Evolutionary conservation across 495 filamentous ascomycete genomes (phyloP).

Genomic region (Cetradonia linearis): DNA sequence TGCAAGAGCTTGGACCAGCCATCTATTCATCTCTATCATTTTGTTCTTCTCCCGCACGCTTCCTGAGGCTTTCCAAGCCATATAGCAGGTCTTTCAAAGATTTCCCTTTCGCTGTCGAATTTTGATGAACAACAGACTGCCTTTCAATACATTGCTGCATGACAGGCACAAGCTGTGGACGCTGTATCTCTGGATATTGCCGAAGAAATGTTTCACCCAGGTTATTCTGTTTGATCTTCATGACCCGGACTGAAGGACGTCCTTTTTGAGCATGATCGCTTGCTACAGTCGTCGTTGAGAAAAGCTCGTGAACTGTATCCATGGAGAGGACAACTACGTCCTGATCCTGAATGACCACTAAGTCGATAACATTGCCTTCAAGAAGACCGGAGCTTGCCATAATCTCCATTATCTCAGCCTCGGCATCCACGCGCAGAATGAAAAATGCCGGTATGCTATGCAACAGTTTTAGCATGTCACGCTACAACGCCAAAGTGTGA

Average conservation of each 20-base stretch:
- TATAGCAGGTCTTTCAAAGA: conserved; percentile 50
- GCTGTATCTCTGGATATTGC: neutral
- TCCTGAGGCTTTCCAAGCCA: conserved; percentile 60
- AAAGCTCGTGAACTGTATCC: conserved; percentile 40
- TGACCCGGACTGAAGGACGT: conserved; percentile 4
- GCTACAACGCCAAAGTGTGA: neutral
- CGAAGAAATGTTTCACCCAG: neutral
- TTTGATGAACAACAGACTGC: conserved; percentile 1
- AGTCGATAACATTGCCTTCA: conserved; percentile 52
- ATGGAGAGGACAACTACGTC: conserved; percentile 45
- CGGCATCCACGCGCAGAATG: conserved; percentile 39
- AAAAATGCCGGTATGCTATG: conserved; percentile 42
- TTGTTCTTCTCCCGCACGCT: conserved; percentile 44
- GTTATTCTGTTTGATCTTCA: neutral
- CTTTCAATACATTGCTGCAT: conserved; percentile 7
- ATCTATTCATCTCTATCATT: conserved; percentile 6
- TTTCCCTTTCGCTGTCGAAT: conserved; percentile 10
- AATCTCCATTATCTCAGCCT: conserved; percentile 40
- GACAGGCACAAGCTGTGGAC: conserved; percentile 7
- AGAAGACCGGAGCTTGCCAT: conserved; percentile 36
- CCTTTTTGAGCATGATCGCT: conserved; percentile 6
- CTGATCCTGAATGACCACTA: conserved; percentile 31
- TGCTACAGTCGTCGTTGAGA: conserved; percentile 34
- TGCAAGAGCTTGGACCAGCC: too few relatives aligned
- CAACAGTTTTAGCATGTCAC: conserved; percentile 15